Base-by-base conservation (phyloP, 2,329 filamentous ascomycete species). In the Aotearoamyces nothofagi region DNA sequence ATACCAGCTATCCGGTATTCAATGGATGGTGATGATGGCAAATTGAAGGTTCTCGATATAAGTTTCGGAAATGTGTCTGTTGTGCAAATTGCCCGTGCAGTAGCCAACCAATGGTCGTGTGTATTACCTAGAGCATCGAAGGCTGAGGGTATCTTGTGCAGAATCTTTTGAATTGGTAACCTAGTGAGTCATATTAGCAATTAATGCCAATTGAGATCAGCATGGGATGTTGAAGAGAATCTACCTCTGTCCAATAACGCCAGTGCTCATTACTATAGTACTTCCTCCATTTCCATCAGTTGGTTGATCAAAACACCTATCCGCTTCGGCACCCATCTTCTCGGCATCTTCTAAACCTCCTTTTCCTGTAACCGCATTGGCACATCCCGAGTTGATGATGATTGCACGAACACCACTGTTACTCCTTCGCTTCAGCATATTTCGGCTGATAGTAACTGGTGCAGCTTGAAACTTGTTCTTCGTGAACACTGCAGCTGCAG, bases 31-130 rank as follows among this genome's bases (percentile, higher is more conserved):
- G 80, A 79, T 2, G 80, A 86, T 4, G 90, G 86, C 17, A 98
- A 70, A 15, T 63, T 73, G 56, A 96, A 98, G 9, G 73, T 72
- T 41, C 69, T 73, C 12, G 86, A 94, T 43, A 87, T 64, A 39
- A 98, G 75, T 58, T 98, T 98, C 34, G 90, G 90, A 54, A 98
- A 98, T 3, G 90, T 96, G 56, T 98, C 90, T 10, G 90, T 98
- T 9, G 90, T 98, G 64, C 87, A 94, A 49, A 98, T 96, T 22
- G 90, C 87, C 45, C 74, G 76, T 33, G 90, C 90, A 24, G 82
- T 78, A 30, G 65, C 63, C 26, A 98, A 60, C 90, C 87, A 98
- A 56, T 90, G 71, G 35, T 79, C 68, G 56, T 96, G 86, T 5
- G 76, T 69, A 25, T 65, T 64, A 28, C 78, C 79, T 14, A 93